These are phyloP conservation scores for Exophiala lecanii-corni DNA, from an alignment of 2,329 filamentous ascomycete genomes.

Conservation along the genomic window DNA sequence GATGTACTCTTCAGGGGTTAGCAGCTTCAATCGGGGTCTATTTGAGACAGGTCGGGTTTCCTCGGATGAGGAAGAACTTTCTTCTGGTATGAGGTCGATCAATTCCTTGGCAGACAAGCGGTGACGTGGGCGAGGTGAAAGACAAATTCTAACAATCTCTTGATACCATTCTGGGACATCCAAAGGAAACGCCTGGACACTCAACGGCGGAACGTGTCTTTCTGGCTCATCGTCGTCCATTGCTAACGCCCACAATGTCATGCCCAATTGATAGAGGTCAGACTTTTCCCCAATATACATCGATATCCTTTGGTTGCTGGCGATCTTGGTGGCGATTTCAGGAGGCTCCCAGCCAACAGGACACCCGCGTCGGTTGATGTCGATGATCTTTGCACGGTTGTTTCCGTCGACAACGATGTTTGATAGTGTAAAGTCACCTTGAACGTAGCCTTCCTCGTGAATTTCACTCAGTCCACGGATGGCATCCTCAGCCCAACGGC, in stretches of 20 bases:
- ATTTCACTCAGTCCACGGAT: constrained; percentile 85
- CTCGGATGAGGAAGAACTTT: constrained; percentile 6
- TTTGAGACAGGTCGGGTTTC: constrained; percentile 4
- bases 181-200: constrained; percentile 50
- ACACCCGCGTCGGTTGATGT: constrained; percentile 96
- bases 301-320: constrained; percentile 81
- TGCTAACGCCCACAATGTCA: constrained; percentile 92
- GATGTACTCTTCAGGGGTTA: constrained; percentile 23
- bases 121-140: constrained; percentile 67
- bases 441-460: constrained; percentile 92
- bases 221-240: constrained; percentile 89
- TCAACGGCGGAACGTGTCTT: constrained; percentile 65
- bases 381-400: constrained; percentile 91
- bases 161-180: constrained; percentile 76
- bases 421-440: constrained; percentile 93
- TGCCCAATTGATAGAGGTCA: constrained; percentile 90
- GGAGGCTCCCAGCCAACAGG: constrained; percentile 97
- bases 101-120: constrained; percentile 70
- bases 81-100: constrained; percentile 60
- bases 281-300: constrained; percentile 99
- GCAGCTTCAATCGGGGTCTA: constrained; percentile 15
- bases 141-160: constrained; percentile 68
- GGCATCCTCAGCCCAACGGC: constrained; percentile 88
- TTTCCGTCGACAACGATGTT: constrained; percentile 89
- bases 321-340: constrained; percentile 78